Percentiles rank a stretch among this genome's conserved stretches.
Conservation (phyloP, 2,329 filamentous ascomycete genomes). For the Macrophomina pseudophaseolina region DNA sequence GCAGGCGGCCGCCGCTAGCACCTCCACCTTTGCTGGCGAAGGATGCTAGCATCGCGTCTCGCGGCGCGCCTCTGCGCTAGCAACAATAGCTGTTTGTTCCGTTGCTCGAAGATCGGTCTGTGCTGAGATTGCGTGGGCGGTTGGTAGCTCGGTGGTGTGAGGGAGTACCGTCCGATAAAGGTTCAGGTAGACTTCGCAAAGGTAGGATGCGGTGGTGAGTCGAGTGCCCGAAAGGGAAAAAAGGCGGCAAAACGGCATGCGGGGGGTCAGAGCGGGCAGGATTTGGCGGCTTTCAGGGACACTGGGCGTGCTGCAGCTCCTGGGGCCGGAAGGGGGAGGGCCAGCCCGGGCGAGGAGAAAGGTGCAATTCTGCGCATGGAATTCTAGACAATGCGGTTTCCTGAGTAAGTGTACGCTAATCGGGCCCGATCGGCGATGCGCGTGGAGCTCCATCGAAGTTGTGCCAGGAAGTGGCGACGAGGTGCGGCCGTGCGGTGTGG, state of each 20-base stretch:
- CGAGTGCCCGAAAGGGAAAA: not conserved
- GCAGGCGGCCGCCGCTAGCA: not conserved
- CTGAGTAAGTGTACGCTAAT: slow-evolving; percentile 23
- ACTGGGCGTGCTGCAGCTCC: not conserved
- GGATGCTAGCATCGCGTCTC: slow-evolving; percentile 12
- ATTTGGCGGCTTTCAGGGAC: not conserved
- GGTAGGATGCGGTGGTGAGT: not conserved
- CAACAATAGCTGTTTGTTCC: not conserved
- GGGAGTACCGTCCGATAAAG: not conserved
- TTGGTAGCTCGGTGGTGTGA: not conserved
- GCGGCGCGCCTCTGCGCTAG: not conserved
- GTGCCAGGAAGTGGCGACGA: not conserved
- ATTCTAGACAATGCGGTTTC: slow-evolving; percentile 13
- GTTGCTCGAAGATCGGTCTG: not conserved
- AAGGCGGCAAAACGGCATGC: not conserved
- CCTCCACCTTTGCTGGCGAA: slow-evolving; percentile 2
- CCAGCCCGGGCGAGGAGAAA: not conserved
- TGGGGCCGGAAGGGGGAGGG: not conserved
- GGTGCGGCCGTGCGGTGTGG: slow-evolving; percentile 6
- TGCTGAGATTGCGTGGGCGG: not conserved
- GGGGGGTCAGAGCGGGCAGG: not conserved
- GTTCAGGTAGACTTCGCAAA: not conserved
- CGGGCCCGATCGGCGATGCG: slow-evolving; percentile 15
- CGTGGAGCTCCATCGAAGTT: slow-evolving; percentile 17
- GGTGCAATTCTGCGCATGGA: slow-evolving; percentile 17